phyloP scores from a whole-genome alignment of 345 rosid species.

The Eucalyptus rudis region DNA sequence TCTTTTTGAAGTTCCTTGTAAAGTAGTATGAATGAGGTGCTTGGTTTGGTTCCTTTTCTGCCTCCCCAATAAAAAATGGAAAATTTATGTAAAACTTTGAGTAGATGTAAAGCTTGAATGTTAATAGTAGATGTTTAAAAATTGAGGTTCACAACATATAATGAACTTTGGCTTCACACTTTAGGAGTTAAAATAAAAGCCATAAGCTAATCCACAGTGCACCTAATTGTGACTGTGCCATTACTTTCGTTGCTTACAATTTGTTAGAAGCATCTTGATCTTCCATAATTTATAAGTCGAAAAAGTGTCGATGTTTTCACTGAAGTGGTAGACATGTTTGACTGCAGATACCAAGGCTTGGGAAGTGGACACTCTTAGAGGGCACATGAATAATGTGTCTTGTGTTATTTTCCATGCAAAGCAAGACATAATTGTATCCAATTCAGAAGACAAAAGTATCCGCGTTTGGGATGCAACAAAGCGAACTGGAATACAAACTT shows the following conservation, averaged over 20 bases:
- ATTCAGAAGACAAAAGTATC: conserved; percentile 93
- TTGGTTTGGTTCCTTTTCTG: not conserved
- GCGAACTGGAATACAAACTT: conserved; percentile 82
- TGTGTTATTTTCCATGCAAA: conserved; percentile 91
- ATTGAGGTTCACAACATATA: not conserved
- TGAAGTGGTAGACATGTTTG: not conserved
- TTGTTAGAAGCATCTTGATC: not conserved
- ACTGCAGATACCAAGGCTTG: conserved; percentile 93
- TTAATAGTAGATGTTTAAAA: not conserved
- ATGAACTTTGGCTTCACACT: not conserved
- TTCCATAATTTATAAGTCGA: not conserved
- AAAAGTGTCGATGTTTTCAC: not conserved
- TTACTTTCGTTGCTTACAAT: not conserved
- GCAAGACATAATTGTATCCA: conserved; percentile 92
- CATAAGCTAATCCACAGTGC: not conserved
- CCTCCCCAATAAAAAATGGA: not conserved
- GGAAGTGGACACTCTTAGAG: conserved; percentile 98
- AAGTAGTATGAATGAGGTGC: not conserved
- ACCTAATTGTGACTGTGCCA: not conserved
- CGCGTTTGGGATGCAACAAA: conserved; percentile 98
- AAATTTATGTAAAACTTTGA: not conserved
- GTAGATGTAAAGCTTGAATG: not conserved
- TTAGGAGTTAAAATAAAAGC: not conserved
- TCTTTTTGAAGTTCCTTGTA: not conserved
- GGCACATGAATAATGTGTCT: conserved; percentile 94